These are phyloP conservation scores for Phyllosticta citrichinensis DNA, from an alignment of 2,329 filamentous ascomycete species.

Conservation along the genomic window DNA sequence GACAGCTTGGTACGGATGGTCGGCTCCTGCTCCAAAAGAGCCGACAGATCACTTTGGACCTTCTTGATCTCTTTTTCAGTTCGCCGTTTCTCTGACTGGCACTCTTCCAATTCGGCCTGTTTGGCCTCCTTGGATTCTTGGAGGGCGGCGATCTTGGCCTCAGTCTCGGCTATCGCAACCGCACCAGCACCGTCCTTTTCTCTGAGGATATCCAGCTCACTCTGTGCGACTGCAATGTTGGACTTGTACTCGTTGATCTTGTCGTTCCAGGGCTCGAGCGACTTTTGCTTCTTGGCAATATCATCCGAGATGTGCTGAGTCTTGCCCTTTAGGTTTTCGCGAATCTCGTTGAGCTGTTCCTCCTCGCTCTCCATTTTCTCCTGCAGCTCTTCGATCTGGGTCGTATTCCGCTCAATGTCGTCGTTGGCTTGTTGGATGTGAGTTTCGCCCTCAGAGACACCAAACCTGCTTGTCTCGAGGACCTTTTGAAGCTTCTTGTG, in stretches of 20 bases:
- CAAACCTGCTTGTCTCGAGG: conserved; percentile 65
- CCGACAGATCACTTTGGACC: conserved; percentile 61
- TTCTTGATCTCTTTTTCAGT: conserved; percentile 67
- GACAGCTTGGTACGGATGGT: conserved; percentile 77
- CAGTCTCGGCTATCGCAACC: conserved; percentile 71
- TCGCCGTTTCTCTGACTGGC: conserved; percentile 59
- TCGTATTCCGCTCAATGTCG: conserved; percentile 66
- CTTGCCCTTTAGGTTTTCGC: conserved; percentile 85
- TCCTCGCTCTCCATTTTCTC: conserved; percentile 69
- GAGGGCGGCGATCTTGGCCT: conserved; percentile 66
- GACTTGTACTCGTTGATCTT: conserved; percentile 97
- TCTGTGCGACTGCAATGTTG: conserved; percentile 85
- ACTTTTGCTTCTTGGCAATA: conserved; percentile 85
- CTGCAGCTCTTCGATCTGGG: conserved; percentile 70
- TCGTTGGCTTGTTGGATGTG: conserved; percentile 67
- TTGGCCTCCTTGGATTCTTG: conserved; percentile 64
- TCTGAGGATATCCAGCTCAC: conserved; percentile 80
- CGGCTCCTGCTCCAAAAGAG: conserved; percentile 67
- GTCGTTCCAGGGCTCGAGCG: conserved; percentile 89
- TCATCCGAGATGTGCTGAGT: conserved; percentile 90
- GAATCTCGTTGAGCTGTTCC: conserved; percentile 68
- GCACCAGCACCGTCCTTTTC: conserved; percentile 85
- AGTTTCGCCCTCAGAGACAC: conserved; percentile 62
- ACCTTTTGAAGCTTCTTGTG: conserved; percentile 91
- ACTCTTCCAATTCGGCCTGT: conserved; percentile 62